A percentile compares a stretch with the other conserved stretches of the same genome.
phyloP scores from a whole-genome alignment of 2,329 filamentous ascomycete genomes.

The Paraphoma sp. region DNA sequence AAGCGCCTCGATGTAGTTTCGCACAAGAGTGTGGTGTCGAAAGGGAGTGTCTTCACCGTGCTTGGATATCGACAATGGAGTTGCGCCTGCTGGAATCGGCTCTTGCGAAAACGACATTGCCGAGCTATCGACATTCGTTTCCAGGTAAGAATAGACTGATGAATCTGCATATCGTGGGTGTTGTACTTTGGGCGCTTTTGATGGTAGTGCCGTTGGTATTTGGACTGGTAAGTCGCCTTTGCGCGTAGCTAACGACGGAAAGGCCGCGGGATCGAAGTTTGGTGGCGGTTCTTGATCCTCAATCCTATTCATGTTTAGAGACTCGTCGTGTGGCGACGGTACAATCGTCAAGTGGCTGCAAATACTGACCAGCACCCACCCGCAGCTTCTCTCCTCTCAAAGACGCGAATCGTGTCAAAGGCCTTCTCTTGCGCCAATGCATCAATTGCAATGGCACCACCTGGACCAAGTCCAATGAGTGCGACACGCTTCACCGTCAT shows the following conservation, averaged over 20 bases:
- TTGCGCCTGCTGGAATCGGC: slow-evolving; percentile 56
- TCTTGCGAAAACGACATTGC: slow-evolving; percentile 69
- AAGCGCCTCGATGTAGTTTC: slow-evolving; percentile 61
- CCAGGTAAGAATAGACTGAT: slow-evolving; percentile 65
- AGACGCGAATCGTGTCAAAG: slow-evolving; percentile 67
- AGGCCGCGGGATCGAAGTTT: slow-evolving; percentile 23
- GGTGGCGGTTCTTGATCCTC: slow-evolving; percentile 27
- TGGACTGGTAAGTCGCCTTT: slow-evolving; percentile 23
- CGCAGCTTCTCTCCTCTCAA: slow-evolving; percentile 65
- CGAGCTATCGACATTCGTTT: slow-evolving; percentile 67
- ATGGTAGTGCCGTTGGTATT: slow-evolving; percentile 26
- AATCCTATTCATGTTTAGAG: slow-evolving; percentile 21
- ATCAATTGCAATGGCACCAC: slow-evolving; percentile 66
- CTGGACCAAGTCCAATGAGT: slow-evolving; percentile 67
- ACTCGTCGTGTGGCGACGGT: neutral
- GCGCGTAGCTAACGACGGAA: slow-evolving; percentile 25
- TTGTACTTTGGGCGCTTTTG: slow-evolving; percentile 16
- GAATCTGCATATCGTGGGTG: slow-evolving; percentile 34
- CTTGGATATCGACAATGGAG: slow-evolving; percentile 48
- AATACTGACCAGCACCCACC: slow-evolving; percentile 67
- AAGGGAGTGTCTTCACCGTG: slow-evolving; percentile 68
- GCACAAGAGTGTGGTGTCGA: slow-evolving; percentile 65
- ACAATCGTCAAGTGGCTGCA: neutral
- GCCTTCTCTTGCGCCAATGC: slow-evolving; percentile 64
- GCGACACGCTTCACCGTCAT: slow-evolving; percentile 55